Percentiles rank a stretch among this genome's conserved stretches.
These are phyloP conservation scores for Smithsoniella earleae DNA, from an alignment of 163 green algal species.

Conservation along the genomic window DNA sequence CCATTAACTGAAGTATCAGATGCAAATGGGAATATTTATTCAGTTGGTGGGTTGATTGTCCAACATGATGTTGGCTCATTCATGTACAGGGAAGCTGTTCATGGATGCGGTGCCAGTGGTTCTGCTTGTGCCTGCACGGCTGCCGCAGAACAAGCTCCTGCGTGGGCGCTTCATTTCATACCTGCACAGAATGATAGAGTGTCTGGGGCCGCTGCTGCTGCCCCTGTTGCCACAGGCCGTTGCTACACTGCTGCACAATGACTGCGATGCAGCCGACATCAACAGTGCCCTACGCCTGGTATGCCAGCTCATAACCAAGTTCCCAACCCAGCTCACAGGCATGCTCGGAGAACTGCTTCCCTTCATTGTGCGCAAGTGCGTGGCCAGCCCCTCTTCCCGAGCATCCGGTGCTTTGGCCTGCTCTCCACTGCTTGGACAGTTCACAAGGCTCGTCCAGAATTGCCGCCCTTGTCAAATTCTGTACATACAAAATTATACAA, in stretches of 20 bases:
- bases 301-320: slow-evolving; percentile 34
- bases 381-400: slow-evolving; percentile 40
- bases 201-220: slow-evolving; percentile 51
- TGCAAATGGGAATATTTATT: not conserved
- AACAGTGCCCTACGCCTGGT: not conserved
- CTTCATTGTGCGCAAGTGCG: slow-evolving; percentile 54
- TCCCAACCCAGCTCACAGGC: slow-evolving; percentile 35
- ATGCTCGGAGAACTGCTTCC: slow-evolving; percentile 54
- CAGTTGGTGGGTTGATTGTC: no score
- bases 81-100: slow-evolving; percentile 36
- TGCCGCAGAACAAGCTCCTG: slow-evolving; percentile 51
- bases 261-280: slow-evolving; percentile 37
- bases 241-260: slow-evolving; percentile 48
- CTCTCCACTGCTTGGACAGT: no score
- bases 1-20: not conserved
- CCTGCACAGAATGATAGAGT: slow-evolving; percentile 80
- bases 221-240: slow-evolving; percentile 57
- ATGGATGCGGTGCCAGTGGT: slow-evolving; percentile 36
- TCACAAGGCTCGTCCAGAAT: no score
- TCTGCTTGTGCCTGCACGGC: slow-evolving; percentile 39
- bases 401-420: no score
- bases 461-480: no score
- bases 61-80: no score
- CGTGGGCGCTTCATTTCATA: slow-evolving; percentile 67
- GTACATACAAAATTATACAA: no score